phyloP scores from a whole-genome alignment of 2,329 filamentous ascomycete genomes.

The Hypoxylon sp. region DNA sequence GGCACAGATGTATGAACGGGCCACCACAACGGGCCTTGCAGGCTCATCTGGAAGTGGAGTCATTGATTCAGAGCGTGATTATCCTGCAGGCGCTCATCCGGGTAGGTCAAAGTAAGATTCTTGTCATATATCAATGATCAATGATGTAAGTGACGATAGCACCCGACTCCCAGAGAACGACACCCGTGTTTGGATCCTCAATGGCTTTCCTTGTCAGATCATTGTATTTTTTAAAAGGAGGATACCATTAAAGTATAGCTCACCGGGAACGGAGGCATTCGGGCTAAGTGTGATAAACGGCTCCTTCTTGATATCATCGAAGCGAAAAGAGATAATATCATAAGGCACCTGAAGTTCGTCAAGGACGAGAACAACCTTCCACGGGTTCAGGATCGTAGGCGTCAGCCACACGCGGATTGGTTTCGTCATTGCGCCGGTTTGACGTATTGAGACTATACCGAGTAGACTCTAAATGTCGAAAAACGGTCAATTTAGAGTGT shows the following conservation, averaged over 20 bases:
- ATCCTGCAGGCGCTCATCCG: conserved; percentile 6
- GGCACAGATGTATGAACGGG: neutral
- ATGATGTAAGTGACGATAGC: conserved; percentile 43
- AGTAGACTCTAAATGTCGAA: neutral
- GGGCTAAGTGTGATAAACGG: conserved; percentile 42
- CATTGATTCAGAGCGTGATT: conserved; percentile 17
- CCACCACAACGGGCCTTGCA: conserved; percentile 12
- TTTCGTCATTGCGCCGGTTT: neutral
- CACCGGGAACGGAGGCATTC: conserved; percentile 40
- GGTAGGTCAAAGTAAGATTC: conserved; percentile 2
- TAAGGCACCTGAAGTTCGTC: conserved; percentile 19
- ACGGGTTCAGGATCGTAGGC: conserved; percentile 8
- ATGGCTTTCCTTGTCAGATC: conserved; percentile 29
- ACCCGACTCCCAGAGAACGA: conserved; percentile 48
- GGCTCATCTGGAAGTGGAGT: conserved; percentile 27
- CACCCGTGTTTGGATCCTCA: conserved; percentile 41
- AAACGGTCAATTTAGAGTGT: neutral
- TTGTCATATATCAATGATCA: conserved; percentile 6
- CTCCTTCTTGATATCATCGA: conserved; percentile 40
- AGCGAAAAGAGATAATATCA: conserved; percentile 5
- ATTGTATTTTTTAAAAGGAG: too few species aligned
- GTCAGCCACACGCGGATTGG: conserved; percentile 24
- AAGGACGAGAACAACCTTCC: conserved; percentile 20
- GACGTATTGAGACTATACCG: neutral
- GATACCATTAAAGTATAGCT: too few species aligned